These are phyloP conservation scores for Clohesyomyces aquaticus DNA, from an alignment of 495 filamentous ascomycete genomes.

Conservation along the genomic window DNA sequence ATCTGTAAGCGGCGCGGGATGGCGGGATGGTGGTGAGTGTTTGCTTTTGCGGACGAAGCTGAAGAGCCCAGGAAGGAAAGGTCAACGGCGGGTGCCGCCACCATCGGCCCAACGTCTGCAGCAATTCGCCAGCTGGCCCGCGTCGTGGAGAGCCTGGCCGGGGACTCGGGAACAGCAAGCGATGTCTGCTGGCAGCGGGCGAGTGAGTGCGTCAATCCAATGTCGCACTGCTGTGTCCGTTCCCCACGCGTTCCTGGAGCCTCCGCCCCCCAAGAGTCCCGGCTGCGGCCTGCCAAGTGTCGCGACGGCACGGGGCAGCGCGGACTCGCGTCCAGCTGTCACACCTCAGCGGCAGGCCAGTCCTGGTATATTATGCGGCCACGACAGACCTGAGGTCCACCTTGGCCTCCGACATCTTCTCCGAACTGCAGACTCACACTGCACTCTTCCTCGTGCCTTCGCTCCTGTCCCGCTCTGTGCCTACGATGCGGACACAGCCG, in stretches of 20 bases:
- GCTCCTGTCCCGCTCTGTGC: too few relatives aligned
- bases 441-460: neutral
- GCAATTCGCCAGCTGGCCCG: neutral
- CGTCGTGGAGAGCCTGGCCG: neutral
- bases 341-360: neutral
- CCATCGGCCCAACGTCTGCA: neutral
- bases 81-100: neutral
- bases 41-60: neutral
- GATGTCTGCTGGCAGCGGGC: too few relatives aligned
- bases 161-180: neutral
- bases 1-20: neutral
- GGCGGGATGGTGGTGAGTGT: neutral
- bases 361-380: neutral
- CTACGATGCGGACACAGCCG: slow-evolving; percentile 5
- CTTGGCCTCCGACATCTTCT: neutral
- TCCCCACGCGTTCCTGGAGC: neutral
- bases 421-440: slow-evolving; percentile 4
- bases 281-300: neutral
- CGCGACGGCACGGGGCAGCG: slow-evolving; percentile 8
- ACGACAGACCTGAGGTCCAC: neutral
- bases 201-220: neutral
- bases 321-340: neutral
- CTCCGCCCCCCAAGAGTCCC: neutral
- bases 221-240: neutral
- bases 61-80: neutral